Evolutionary conservation across 1,284 basidiomycete species (phyloP), one percentile per base, ranked within the genome.

Genomic region (Rhodofomes roseus): DNA sequence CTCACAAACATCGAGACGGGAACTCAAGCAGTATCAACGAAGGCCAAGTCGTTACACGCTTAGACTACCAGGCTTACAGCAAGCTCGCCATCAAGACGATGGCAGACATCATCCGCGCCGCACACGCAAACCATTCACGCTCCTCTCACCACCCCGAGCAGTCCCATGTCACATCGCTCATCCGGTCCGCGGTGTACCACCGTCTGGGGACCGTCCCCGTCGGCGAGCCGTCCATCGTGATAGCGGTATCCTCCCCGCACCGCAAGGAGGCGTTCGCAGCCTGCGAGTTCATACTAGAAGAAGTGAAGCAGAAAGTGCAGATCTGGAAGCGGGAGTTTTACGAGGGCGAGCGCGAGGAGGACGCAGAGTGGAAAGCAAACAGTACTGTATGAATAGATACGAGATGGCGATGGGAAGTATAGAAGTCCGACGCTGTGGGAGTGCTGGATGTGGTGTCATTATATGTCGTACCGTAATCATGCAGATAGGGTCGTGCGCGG

Each of bases 261-360:
- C 81, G 93, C 27, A 87, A 86, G 65, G 90, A 92, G 68, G 86
- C 92, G 2, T 95, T 95, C 70, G 74, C 79, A 53, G 87, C 87
- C 14, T 93, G 91, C 68, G 93, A 95, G 72, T 84, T 78, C 70
- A 84, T 94, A 61, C 78, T 96, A 20, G 94, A 96, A 72, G 82
- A 89, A 60, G 86, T 95, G 59, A 96, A 96, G 77, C 75, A 77
- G 61, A 87, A 84, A 65, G 92, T 83, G 36, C 92, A 92, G 70
- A 89, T 96, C 64, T 96, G 94, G 93, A 96, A 96, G 77, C 77
- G 88, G 66, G 94, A 96, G 70, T 90, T 85, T 67, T 95, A 95
- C 69, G 84, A 86, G 68, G 87, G 83, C 9, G 80, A 83, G 65
- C 72, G 72, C 56, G 84, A 86, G 40, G 80, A 78, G 52, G 79